These are phyloP conservation scores for Lumnitzera racemosa DNA, from an alignment of 345 rosid species.

Conservation along the genomic window DNA sequence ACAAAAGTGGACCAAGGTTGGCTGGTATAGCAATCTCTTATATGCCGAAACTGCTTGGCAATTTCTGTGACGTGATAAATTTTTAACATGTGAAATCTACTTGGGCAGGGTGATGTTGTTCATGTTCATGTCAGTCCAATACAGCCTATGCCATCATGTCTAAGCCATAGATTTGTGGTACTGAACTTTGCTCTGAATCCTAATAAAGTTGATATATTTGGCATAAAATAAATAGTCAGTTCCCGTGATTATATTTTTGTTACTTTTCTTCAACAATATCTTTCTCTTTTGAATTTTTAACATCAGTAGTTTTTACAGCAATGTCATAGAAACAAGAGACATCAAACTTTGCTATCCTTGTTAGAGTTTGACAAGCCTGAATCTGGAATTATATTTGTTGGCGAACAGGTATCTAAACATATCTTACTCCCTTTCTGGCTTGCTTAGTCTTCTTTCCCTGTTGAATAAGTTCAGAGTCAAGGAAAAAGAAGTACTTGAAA, in stretches of 20 bases:
- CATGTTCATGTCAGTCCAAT: constrained; percentile 68
- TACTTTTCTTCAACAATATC: not conserved
- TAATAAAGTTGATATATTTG: not conserved
- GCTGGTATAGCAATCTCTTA: not conserved
- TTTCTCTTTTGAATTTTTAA: not conserved
- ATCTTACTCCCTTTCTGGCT: not conserved
- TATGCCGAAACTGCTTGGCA: not conserved
- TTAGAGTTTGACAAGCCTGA: constrained; percentile 54
- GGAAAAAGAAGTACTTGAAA: too few relatives aligned
- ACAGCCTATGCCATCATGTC: constrained; percentile 66
- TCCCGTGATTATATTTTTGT: too few relatives aligned
- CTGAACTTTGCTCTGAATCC: constrained; percentile 9
- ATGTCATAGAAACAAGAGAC: constrained; percentile 42
- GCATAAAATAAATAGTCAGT: too few relatives aligned
- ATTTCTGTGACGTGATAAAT: not conserved
- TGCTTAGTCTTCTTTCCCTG: too few relatives aligned
- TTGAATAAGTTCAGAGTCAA: too few relatives aligned
- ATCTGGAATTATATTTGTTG: constrained; percentile 72
- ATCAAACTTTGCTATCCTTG: constrained; percentile 46
- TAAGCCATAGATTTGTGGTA: constrained; percentile 68
- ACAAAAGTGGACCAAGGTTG: constrained; percentile 95
- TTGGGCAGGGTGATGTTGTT: constrained; percentile 55
- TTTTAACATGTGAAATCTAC: constrained; percentile 2
- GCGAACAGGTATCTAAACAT: constrained; percentile 52
- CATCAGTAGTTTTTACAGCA: constrained; percentile 26